phyloP scores from a whole-genome alignment of 306 rosid species.

The Fagus crenata region DNA sequence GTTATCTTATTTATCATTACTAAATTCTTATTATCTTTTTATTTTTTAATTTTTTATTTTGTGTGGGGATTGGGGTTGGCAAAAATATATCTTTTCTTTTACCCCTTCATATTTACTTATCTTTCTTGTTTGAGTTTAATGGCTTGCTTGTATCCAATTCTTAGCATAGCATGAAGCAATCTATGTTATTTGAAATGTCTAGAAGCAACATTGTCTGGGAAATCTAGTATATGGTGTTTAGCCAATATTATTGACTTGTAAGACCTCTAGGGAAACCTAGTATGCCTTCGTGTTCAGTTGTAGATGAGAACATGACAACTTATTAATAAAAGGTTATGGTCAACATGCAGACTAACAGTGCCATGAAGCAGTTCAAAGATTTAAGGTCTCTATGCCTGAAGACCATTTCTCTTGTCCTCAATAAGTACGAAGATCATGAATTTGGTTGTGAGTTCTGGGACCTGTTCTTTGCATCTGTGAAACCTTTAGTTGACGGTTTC shows the following conservation, averaged over 20 bases:
- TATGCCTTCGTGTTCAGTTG: not conserved
- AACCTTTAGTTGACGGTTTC: slow-evolving; percentile 64
- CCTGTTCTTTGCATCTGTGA: slow-evolving; percentile 68
- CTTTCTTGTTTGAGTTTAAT: not conserved
- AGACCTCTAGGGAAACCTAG: not conserved
- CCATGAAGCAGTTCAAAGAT: slow-evolving; percentile 73
- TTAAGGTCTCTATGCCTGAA: slow-evolving; percentile 85
- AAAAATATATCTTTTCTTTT: not conserved
- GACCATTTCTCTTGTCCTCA: slow-evolving; percentile 61
- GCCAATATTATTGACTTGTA: not conserved
- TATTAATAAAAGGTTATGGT: not conserved
- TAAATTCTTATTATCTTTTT: not conserved
- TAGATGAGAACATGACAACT: not conserved
- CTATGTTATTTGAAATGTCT: not conserved
- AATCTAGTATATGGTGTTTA: not conserved
- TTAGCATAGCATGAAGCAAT: not conserved
- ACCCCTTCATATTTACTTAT: not conserved
- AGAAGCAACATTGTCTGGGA: too few relatives aligned
- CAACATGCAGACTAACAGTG: slow-evolving; percentile 48
- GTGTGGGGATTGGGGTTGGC: not conserved
- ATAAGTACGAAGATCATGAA: slow-evolving; percentile 69
- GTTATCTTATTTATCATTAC: not conserved
- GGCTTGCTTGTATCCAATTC: not conserved
- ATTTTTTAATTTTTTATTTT: too few relatives aligned
- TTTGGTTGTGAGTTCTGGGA: slow-evolving; percentile 75